Evolutionary conservation across 1,139 yeast genomes (phyloP), one percentile per base, ranked within the genome.

Genomic region (Candida gigantensis): DNA sequence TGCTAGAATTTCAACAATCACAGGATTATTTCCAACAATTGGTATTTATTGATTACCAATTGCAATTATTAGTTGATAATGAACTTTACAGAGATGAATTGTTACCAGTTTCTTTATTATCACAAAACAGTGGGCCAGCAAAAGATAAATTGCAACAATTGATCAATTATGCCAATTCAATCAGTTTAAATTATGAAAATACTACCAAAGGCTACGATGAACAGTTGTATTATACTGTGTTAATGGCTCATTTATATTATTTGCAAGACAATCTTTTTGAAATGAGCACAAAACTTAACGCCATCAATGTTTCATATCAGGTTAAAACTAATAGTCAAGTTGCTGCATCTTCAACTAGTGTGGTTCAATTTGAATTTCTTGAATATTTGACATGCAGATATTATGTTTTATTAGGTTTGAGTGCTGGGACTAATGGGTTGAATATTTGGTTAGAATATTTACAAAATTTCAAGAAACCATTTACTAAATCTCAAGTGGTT

Each of bases 41-140:
- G 27, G 53, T 65, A 8, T 68, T 62, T 42, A 50, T 68, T 27
- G 77, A 71, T 46, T 65, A 65, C 47, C 68, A 68, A 47, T 53
- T 69, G 33, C 72, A 65, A 41, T 44, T 59, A 9, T 45, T 65
- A 10, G 52, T 68, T 29, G 63, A 58, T 39, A 58, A 60, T 36
- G 68, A 65, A 39, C 60, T 62, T 36, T 50, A 48, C 10, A 63
- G 62, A 5, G 48, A 52, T 13, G 66, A 59, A 34, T 48, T 65
- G 20, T 45, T 55, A n/a, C 54, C 58, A 0, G 50, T 55, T 3
- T 32, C 30, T 6, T 40, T 50, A 18, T 50, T 31, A 15, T 16
- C 33, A 2, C 29, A 18, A 7, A 13, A 13, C 12, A 16, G 24
- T 31, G 12, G 8, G 5, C 34, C 53, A 4, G 50, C 56, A 2